These are phyloP conservation scores for Fusarium palustre DNA, from an alignment of 2,329 filamentous ascomycete species.

Conservation along the genomic window DNA sequence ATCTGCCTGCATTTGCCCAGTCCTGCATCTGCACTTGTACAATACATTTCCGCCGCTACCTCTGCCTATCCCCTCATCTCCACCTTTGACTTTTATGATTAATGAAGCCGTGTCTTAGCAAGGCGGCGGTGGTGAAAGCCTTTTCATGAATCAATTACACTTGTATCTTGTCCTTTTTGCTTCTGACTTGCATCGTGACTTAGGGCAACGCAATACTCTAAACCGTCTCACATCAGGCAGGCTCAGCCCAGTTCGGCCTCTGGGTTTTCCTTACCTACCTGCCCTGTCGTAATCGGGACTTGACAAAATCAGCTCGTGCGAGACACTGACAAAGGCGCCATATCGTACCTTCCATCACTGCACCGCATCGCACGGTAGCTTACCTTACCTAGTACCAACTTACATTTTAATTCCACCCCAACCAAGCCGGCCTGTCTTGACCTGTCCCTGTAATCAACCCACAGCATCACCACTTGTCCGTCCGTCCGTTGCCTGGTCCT, in stretches of 20 bases:
- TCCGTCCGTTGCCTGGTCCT: constrained; percentile 15
- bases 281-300: neutral
- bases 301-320: constrained; percentile 21
- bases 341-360: constrained; percentile 19
- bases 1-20: constrained; percentile 17
- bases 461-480: constrained; percentile 42
- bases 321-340: constrained; percentile 40
- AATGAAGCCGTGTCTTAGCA: neutral
- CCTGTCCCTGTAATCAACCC: constrained; percentile 43
- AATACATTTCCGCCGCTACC: constrained; percentile 7
- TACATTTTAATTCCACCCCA: constrained; percentile 31
- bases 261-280: neutral
- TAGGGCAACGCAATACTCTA: constrained; percentile 11
- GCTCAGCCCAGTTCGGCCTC: constrained; percentile 25
- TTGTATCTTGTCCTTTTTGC: neutral
- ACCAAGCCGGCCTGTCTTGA: constrained; percentile 8
- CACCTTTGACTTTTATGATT: constrained; percentile 5
- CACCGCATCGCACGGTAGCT: constrained; percentile 15
- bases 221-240: constrained; percentile 22
- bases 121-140: neutral
- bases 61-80: neutral
- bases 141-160: neutral
- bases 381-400: constrained; percentile 18
- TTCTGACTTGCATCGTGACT: neutral
- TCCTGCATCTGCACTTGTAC: constrained; percentile 16